Base-by-base conservation (phyloP, 2,329 filamentous ascomycete genomes). In the Ceratocystis huliohia region DNA sequence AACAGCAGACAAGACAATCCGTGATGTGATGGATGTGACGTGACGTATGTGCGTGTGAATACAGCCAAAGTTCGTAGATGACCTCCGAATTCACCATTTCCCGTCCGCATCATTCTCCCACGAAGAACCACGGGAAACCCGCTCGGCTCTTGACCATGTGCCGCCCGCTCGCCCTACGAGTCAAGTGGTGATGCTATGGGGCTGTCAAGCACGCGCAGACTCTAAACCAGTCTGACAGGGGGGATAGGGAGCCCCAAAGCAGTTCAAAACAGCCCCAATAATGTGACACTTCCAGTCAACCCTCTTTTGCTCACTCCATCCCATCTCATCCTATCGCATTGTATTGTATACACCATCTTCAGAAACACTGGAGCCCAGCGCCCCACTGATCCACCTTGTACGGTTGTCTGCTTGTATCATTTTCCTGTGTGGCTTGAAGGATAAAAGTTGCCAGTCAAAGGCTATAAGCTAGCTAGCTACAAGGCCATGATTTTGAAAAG, bases 191-290 rank as follows among this genome's bases (percentile, higher is more conserved):
- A 57, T 17, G 53, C 53, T 57, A 57, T 30, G 53, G 37, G 13
- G 37, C 53, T 57, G 53, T 57, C 53, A 57, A 57, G 30, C 53
- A 57, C 53, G 53, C 53, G 53, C 22, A 57, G 53, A n/a, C 53
- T 22, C 22, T 17, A 57, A 57, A 17, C 37, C 37, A 13, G 37
- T 41, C 37, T 30, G 53, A 57, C 53, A 57, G 30, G 53, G 53
- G 53, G 53, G 53, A 28, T 20, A 13, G 20, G 10, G 22, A 17
- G 20, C 53, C 20, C 13, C 48, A 50, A 50, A 50, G 7, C 10
- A 41, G 37, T 10, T 41, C 37, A 41, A 41, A 41, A 41, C 37
- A 13, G 37, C 37, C 10, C 37, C 37, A 41, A 41, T 41, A 41
- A 41, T 41, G 37, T 20, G 48, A 8, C 17, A 50, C 48, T 50